Conservation (phyloP, 306 rosid species). For the Cyclanthera cordifolia region DNA sequence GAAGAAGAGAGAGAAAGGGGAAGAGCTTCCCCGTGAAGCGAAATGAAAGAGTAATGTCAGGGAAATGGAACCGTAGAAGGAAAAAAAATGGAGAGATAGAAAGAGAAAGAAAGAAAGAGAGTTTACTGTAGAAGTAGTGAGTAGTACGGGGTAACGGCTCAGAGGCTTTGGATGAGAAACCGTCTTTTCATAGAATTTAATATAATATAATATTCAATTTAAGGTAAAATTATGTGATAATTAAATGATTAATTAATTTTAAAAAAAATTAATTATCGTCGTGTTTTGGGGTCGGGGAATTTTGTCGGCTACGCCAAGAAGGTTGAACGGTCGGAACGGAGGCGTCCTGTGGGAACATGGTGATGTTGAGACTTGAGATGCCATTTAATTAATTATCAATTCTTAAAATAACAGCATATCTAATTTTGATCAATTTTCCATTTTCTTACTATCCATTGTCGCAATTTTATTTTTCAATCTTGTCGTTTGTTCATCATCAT, state of each 20-base stretch:
- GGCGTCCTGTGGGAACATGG: constrained; percentile 16
- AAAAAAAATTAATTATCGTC: constrained; percentile 14
- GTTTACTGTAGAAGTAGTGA: not conserved
- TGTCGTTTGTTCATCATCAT: too few relatives aligned
- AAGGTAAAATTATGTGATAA: not conserved
- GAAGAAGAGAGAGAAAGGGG: not conserved
- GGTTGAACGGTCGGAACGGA: constrained; percentile 26
- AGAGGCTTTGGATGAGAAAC: too few relatives aligned
- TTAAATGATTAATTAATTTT: not conserved
- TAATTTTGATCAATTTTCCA: too few relatives aligned
- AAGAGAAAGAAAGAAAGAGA: too few relatives aligned
- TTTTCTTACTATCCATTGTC: too few relatives aligned
- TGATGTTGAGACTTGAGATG: constrained; percentile 7
- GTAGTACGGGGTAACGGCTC: constrained; percentile 22
- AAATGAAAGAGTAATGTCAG: constrained; percentile 17
- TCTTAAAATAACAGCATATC: too few relatives aligned
- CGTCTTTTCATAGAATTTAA: constrained; percentile 16
- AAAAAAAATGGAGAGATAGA: too few relatives aligned
- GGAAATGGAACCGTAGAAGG: constrained; percentile 11
- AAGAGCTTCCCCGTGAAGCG: too few relatives aligned
- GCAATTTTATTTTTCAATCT: too few relatives aligned
- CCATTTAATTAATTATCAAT: too few relatives aligned
- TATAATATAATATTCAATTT: not conserved
- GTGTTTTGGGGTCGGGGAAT: constrained; percentile 17
- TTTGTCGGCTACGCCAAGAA: constrained; percentile 31